Evolutionary conservation across 2,329 filamentous ascomycete species (phyloP).

Genomic region (Aspergillus persii): DNA sequence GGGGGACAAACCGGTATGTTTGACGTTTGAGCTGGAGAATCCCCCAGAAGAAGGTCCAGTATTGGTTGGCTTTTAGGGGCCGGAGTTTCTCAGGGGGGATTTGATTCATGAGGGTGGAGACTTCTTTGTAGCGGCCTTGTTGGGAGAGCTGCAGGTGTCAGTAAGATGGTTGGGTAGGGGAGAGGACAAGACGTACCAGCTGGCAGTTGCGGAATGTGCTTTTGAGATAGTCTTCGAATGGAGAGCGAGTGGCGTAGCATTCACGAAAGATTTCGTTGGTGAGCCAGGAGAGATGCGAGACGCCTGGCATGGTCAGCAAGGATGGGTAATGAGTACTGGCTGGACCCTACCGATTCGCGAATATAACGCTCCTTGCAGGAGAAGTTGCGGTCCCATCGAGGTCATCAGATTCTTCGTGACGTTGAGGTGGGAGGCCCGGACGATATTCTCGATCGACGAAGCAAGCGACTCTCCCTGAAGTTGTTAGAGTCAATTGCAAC

Average conservation of each 20-base stretch:
- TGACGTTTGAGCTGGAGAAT: constrained; percentile 42
- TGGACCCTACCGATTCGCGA: constrained; percentile 63
- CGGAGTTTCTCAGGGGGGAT: constrained; percentile 63
- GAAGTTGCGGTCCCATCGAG: constrained; percentile 70
- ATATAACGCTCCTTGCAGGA: constrained; percentile 72
- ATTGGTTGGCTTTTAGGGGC: constrained; percentile 73
- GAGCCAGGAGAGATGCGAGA: constrained; percentile 54
- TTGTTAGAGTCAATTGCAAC: constrained; percentile 16
- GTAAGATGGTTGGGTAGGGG: neutral
- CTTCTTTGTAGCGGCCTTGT: constrained; percentile 69
- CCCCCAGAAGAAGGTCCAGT: constrained; percentile 44
- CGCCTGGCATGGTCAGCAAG: constrained; percentile 38
- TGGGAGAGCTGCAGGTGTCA: constrained; percentile 50
- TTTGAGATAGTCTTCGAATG: constrained; percentile 76
- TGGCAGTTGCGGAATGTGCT: constrained; percentile 70
- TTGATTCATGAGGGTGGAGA: constrained; percentile 58
- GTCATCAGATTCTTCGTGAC: constrained; percentile 71
- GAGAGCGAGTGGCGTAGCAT: constrained; percentile 63
- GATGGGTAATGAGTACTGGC: neutral
- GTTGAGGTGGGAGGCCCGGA: constrained; percentile 79
- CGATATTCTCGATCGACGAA: constrained; percentile 70
- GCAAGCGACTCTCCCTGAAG: constrained; percentile 56
- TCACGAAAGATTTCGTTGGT: constrained; percentile 71
- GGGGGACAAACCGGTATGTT: constrained; percentile 39
- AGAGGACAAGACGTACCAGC: constrained; percentile 41